Conservation (phyloP, 2,329 filamentous ascomycete species). For the Pseudogymnoascus sp. region DNA sequence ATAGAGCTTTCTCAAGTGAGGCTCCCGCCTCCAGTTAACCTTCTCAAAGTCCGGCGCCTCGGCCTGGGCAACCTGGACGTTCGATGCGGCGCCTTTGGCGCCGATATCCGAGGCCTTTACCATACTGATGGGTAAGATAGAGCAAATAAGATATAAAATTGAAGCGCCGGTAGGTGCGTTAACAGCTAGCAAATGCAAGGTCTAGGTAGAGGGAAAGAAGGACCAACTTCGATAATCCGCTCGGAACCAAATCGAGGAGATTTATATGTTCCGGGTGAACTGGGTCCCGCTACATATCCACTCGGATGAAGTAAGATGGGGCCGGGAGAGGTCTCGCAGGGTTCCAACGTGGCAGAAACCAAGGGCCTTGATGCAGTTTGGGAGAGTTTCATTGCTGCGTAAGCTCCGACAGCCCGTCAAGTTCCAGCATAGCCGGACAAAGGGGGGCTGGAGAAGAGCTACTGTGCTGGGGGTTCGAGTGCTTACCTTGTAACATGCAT, state of each 20-base stretch:
- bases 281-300: neutral
- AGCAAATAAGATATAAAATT: neutral
- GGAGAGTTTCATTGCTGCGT: neutral
- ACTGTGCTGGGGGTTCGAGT: neutral
- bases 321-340: neutral
- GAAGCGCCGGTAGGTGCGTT: neutral
- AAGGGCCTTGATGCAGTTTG: neutral
- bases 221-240: neutral
- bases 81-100: constrained; percentile 21
- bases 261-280: neutral
- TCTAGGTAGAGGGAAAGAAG: neutral
- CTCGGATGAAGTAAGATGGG: neutral
- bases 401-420: neutral
- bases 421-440: neutral
- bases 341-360: neutral
- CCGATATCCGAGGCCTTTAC: neutral
- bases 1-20: constrained; percentile 50
- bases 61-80: constrained; percentile 35
- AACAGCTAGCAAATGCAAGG: neutral
- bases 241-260: neutral
- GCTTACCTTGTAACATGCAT: neutral
- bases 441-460: neutral
- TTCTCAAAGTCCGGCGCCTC: constrained; percentile 45
- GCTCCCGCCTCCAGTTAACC: constrained; percentile 50
- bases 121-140: neutral